Conservation (phyloP, 2,329 filamentous ascomycete genomes). For the Colletotrichum sidae region DNA sequence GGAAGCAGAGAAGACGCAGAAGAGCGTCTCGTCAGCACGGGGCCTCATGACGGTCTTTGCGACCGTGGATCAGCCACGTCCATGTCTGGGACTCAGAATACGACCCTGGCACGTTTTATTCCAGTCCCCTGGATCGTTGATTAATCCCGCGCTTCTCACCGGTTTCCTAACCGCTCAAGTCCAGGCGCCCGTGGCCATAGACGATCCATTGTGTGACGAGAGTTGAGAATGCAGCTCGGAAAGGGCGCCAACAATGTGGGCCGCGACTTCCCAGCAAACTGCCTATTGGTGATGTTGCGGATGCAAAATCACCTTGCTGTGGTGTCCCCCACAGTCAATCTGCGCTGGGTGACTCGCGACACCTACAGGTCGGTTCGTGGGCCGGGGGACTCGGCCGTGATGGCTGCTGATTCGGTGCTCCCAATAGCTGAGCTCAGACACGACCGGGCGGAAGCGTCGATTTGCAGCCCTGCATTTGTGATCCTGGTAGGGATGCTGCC, state of each 20-base stretch:
- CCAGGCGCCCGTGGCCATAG: background rate
- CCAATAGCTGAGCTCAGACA: background rate
- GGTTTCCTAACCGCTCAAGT: background rate
- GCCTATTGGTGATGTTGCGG: constrained; percentile 11
- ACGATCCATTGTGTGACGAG: too few relatives aligned
- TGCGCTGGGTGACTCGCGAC: constrained; percentile 20
- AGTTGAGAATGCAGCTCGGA: constrained; percentile 1
- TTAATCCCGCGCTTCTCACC: background rate
- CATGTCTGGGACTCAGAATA: constrained; percentile 9
- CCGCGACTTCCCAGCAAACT: background rate
- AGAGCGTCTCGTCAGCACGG: constrained; percentile 11
- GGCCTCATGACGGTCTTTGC: constrained; percentile 33
- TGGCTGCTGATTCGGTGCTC: constrained; percentile 4
- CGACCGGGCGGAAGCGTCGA: background rate
- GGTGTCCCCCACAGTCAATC: constrained; percentile 2
- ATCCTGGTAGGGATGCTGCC: constrained; percentile 17
- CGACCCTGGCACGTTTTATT: constrained; percentile 22
- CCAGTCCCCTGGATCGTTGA: too few relatives aligned
- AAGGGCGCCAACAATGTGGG: background rate
- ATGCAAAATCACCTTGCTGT: constrained; percentile 4
- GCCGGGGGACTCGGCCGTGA: background rate
- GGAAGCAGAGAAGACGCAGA: background rate
- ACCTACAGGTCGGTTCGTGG: constrained; percentile 12
- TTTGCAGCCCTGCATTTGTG: background rate
- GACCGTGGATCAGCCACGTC: constrained; percentile 27